phyloP scores from a whole-genome alignment of 495 filamentous ascomycete genomes.

The Penicillium tannophilum region DNA sequence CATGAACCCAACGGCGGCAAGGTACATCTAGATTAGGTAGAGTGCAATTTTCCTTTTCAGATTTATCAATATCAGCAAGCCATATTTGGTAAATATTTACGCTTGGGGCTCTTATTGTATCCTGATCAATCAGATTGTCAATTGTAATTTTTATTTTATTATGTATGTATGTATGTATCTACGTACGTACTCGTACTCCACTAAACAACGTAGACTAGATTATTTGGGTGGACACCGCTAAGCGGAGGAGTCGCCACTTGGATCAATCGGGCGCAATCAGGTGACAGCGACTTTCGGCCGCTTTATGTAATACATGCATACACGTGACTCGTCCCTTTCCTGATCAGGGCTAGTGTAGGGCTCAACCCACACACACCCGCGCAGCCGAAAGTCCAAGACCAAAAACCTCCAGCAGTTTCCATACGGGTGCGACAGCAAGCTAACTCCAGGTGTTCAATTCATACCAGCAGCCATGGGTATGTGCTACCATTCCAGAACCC shows the following conservation, averaged over 20 bases:
- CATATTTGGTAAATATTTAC: too few relatives aligned
- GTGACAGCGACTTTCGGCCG: neutral
- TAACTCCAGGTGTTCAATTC: constrained; percentile 48
- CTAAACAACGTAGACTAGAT: neutral
- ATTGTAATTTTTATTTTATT: too few relatives aligned
- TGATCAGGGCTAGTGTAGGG: constrained; percentile 45
- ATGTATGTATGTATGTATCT: too few relatives aligned
- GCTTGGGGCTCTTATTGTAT: neutral
- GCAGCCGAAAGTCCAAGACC: constrained; percentile 47
- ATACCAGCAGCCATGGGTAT: constrained; percentile 54
- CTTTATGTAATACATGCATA: neutral
- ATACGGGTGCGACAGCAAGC: constrained; percentile 50
- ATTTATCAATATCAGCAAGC: too few relatives aligned
- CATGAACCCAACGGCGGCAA: neutral
- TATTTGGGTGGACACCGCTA: neutral
- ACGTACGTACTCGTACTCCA: neutral
- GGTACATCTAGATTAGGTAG: neutral
- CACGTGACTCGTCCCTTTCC: neutral
- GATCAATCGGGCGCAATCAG: neutral
- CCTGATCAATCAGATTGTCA: neutral
- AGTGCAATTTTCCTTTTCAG: neutral
- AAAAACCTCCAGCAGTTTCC: constrained; percentile 47
- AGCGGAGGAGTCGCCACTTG: neutral
- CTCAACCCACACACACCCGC: constrained; percentile 52
- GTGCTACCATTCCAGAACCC: constrained; percentile 16